phyloP scores from a whole-genome alignment of 371 early-diverging fungal species.

The Apophysomyces variabilis region DNA sequence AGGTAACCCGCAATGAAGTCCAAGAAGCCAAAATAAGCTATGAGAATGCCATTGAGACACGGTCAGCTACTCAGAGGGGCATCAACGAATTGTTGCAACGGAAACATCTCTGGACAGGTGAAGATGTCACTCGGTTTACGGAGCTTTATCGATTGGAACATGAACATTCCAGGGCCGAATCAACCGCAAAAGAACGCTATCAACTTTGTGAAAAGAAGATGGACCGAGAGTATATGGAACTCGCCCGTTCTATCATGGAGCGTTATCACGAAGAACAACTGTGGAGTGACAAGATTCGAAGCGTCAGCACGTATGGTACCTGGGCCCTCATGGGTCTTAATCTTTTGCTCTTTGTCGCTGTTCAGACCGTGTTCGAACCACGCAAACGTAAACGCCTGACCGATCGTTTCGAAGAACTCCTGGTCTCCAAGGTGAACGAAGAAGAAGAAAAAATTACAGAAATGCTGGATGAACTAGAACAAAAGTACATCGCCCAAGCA shows the following conservation, averaged over 20 bases:
- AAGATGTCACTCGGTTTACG: conserved; percentile 88
- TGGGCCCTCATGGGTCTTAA: conserved; percentile 81
- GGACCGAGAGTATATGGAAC: conserved; percentile 67
- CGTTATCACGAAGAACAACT: conserved; percentile 92
- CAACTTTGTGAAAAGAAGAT: conserved; percentile 69
- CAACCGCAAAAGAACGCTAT: conserved; percentile 61
- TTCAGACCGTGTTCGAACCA: conserved; percentile 83
- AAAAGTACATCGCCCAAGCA: conserved; percentile 13
- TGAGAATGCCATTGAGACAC: conserved; percentile 69
- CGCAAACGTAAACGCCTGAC: conserved; percentile 72
- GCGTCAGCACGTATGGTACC: conserved; percentile 85
- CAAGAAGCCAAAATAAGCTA: conserved; percentile 72
- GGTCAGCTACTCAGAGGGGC: conserved; percentile 81
- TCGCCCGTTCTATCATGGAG: conserved; percentile 76
- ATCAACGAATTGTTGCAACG: conserved; percentile 88
- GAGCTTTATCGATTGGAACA: conserved; percentile 86
- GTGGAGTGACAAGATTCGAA: conserved; percentile 97
- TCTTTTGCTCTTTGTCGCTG: conserved; percentile 71
- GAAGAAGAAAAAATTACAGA: conserved; percentile 43
- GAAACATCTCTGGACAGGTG: conserved; percentile 84
- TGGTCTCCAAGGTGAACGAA: conserved; percentile 49
- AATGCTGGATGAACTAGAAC: conserved; percentile 32
- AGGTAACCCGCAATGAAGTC: conserved; percentile 59
- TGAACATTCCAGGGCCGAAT: conserved; percentile 71
- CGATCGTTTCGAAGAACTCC: conserved; percentile 71